Base-by-base conservation (phyloP, 2,329 filamentous ascomycete species). In the Pezicula radicicola region DNA sequence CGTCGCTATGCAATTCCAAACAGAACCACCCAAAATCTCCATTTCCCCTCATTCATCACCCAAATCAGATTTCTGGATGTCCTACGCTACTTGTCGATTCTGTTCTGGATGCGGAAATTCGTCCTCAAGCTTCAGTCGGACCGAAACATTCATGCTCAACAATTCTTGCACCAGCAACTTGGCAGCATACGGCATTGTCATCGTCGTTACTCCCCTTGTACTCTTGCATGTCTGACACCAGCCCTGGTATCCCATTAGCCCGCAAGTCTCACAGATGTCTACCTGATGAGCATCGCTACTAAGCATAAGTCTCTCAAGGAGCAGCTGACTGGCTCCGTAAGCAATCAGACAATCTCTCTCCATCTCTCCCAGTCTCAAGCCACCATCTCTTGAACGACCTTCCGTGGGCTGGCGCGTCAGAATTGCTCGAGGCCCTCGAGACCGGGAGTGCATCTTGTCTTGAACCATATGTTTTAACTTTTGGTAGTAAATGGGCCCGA, bases 381-480 rank as follows among this genome's bases (percentile, higher is more conserved):
- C 94, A 71, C 94, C 94, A 59, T 96, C 90, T 52, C 93, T 79
- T 8, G 92, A 96, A 63, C 94, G 85, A 77, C 94, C 94, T 75
- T 99, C 94, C 0, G 93, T 99, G 0, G 94, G 94, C 69, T 99
- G 94, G 9, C 94, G 85, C 1, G 94, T 99, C 25, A 99, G 79
- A 58, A 96, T 94, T 25, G 93, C 93, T 12, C 89, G 82, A 0
- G 94, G 95, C 0, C 95, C 95, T 13, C 91, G 87, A 2, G 93
- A 86, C 55, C 94, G 90, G 30, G 90, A 93, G 73, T 99, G 94
- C 94, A 99, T 97, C 75, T 99, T 99, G 70, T 99, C 94, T 70
- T 97, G 92, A 4, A 99, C 94, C 94, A 99, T 99, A 79, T 99
- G 94, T 81, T 99, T 99, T 59, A 99, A 83, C 60, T 96, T 96